phyloP scores from a whole-genome alignment of 805 yeast genomes.

The Yamadazyma kitorensis region DNA sequence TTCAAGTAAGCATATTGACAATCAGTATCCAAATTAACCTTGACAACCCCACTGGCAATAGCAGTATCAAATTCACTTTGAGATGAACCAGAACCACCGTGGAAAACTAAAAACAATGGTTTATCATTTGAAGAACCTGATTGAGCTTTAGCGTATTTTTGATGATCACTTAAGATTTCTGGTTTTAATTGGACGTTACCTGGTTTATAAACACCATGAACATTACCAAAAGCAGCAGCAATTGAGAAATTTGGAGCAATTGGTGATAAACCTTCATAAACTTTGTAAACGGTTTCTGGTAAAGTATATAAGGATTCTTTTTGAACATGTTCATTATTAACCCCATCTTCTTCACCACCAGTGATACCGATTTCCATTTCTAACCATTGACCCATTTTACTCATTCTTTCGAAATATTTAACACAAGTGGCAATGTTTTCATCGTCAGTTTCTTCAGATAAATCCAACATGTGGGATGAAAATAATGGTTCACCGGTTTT shows the following conservation, averaged over 20 bases:
- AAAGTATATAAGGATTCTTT: constrained; percentile 88
- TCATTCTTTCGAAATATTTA: constrained; percentile 91
- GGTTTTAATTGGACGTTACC: constrained; percentile 96
- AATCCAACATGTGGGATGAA: constrained; percentile 98
- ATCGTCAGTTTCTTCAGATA: constrained; percentile 94
- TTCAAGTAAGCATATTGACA: constrained; percentile 96
- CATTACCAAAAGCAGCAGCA: constrained; percentile 99
- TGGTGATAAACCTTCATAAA: constrained; percentile 84
- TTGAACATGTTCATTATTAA: constrained; percentile 92
- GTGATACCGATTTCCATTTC: constrained; percentile 99
- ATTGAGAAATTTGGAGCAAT: constrained; percentile 97
- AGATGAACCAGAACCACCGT: constrained; percentile 99
- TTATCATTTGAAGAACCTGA: constrained; percentile 48
- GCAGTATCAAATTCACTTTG: constrained; percentile 89
- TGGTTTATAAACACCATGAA: constrained; percentile 99
- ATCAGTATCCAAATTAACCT: constrained; percentile 99
- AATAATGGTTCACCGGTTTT: constrained; percentile 90
- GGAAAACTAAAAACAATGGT: constrained; percentile 97
- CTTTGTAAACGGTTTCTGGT: constrained; percentile 91
- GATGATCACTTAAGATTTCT: constrained; percentile 93
- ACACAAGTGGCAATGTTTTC: constrained; percentile 93
- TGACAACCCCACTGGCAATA: constrained; percentile 91
- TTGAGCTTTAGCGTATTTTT: constrained; percentile 76
- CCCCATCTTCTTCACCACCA: constrained; percentile 99
- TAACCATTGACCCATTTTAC: constrained; percentile 94